Evolutionary conservation across 805 yeast genomes (phyloP).

Genomic region (Candida wancherniae): DNA sequence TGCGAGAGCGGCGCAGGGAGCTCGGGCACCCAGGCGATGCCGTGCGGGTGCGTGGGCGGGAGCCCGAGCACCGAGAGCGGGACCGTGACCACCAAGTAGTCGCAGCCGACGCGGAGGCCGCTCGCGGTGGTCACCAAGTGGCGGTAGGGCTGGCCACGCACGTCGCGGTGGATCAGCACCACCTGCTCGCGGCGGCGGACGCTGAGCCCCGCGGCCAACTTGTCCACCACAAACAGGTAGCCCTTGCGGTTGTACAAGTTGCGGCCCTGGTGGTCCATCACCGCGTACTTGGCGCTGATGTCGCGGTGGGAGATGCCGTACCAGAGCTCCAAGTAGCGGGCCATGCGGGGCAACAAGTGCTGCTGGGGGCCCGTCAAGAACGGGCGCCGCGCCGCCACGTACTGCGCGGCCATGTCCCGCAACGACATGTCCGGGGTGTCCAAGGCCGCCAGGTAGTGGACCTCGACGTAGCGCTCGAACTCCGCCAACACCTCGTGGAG

Average conservation of each 20-base stretch:
- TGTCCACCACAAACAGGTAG: constrained; percentile 48
- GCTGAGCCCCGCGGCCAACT: constrained; percentile 31
- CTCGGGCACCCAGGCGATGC: constrained; percentile 51
- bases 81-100: constrained; percentile 65
- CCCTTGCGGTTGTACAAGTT: constrained; percentile 66
- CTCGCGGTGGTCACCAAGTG: constrained; percentile 30
- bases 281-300: constrained; percentile 63
- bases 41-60: constrained; percentile 33
- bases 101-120: constrained; percentile 34
- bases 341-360: constrained; percentile 45
- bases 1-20: constrained; percentile 43
- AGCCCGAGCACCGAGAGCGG: constrained; percentile 69
- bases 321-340: constrained; percentile 69
- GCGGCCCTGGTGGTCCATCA: constrained; percentile 72
- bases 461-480: constrained; percentile 52
- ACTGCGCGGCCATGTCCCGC: constrained; percentile 44
- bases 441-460: constrained; percentile 48
- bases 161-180: constrained; percentile 28
- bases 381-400: constrained; percentile 40
- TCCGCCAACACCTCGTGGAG: constrained; percentile 45
- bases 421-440: constrained; percentile 50
- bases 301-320: constrained; percentile 67
- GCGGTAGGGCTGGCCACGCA: constrained; percentile 11
- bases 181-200: constrained; percentile 43
- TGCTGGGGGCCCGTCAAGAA: constrained; percentile 50